A percentile compares a stretch with the other conserved stretches of the same genome.
phyloP scores from a whole-genome alignment of 148 eudicot genomes.

The Vaccinium myrtillus region DNA sequence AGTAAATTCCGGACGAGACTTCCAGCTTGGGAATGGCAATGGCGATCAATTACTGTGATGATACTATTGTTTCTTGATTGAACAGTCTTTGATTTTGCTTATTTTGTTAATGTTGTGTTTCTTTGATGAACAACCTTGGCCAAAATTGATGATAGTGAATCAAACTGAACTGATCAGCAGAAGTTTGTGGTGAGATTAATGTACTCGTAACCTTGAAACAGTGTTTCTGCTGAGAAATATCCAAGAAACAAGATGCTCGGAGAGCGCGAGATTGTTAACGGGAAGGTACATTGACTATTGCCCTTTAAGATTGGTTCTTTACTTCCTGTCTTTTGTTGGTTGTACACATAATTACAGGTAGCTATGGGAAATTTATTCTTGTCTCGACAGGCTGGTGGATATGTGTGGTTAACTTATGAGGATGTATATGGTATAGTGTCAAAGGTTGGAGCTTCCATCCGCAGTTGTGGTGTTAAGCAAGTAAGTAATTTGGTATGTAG shows the following conservation, averaged over 20 bases:
- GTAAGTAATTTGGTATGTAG: slow-evolving; percentile 31
- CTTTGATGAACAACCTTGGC: not conserved
- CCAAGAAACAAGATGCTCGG: slow-evolving; percentile 83
- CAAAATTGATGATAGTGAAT: not conserved
- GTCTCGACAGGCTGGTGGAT: slow-evolving; percentile 54
- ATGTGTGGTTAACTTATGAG: slow-evolving; percentile 79
- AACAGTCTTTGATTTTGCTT: not conserved
- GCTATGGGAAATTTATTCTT: not conserved
- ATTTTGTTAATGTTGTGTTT: not conserved
- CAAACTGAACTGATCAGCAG: not conserved
- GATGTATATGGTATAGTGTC: slow-evolving; percentile 65
- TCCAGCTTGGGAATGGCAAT: not conserved
- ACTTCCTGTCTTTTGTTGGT: not conserved
- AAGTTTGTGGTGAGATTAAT: not conserved
- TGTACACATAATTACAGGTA: not conserved
- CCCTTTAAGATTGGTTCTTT: not conserved
- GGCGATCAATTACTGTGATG: not conserved
- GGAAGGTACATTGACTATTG: slow-evolving; percentile 46
- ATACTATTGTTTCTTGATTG: not conserved
- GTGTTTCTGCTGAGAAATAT: slow-evolving; percentile 68
- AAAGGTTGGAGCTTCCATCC: slow-evolving; percentile 76
- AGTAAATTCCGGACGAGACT: not conserved
- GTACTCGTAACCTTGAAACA: slow-evolving; percentile 25
- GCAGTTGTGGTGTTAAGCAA: slow-evolving; percentile 55
- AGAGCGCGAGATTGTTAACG: slow-evolving; percentile 50